A percentile compares a stretch with the other conserved stretches of the same genome.
These are phyloP conservation scores for Eucalyptus dawsonii DNA, from an alignment of 345 rosid species.

Conservation along the genomic window DNA sequence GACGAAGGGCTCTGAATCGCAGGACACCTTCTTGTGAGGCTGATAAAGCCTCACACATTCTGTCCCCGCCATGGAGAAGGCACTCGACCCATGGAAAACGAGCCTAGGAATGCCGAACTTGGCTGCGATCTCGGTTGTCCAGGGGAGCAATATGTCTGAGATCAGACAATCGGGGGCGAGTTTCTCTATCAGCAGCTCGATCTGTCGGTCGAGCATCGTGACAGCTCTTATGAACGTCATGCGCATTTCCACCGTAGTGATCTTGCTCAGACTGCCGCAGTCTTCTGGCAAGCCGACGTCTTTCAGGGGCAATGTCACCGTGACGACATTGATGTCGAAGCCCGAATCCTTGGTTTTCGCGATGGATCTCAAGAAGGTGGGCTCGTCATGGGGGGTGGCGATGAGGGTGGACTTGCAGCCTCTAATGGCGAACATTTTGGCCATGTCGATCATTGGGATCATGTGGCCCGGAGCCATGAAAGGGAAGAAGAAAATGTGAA, in stretches of 20 bases:
- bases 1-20: conserved; percentile 16
- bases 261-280: background rate
- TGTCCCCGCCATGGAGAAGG: background rate
- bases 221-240: background rate
- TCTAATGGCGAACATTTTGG: conserved; percentile 13
- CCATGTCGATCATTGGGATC: conserved; percentile 29
- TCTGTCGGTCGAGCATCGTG: conserved; percentile 3
- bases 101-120: conserved; percentile 21
- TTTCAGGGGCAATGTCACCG: conserved; percentile 4
- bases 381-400: conserved; percentile 11
- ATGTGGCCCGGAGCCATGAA: conserved; percentile 18
- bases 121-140: conserved; percentile 11
- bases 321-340: background rate
- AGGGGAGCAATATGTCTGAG: conserved; percentile 18
- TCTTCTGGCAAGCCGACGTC: conserved; percentile 11
- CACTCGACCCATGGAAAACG: conserved; percentile 11
- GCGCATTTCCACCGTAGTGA: background rate
- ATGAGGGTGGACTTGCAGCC: conserved; percentile 21
- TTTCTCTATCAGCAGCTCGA: conserved; percentile 8
- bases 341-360: background rate
- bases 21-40: conserved; percentile 1
- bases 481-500: conserved; percentile 26
- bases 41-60: background rate
- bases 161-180: conserved; percentile 8
- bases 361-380: background rate